Base-by-base conservation (phyloP, 2,329 filamentous ascomycete genomes). In the Phialophora tarda region DNA sequence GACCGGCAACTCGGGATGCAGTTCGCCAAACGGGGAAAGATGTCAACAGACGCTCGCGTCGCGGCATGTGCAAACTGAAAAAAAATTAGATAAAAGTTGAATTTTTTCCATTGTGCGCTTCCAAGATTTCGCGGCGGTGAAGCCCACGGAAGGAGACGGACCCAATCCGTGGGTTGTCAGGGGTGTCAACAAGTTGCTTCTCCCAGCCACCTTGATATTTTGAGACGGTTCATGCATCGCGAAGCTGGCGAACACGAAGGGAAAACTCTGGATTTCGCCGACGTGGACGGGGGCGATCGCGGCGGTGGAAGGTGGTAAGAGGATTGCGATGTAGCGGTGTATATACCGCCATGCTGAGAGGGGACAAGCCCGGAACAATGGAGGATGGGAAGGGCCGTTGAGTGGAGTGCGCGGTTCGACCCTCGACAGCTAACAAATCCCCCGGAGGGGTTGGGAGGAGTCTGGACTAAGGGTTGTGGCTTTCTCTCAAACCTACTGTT, bases 271-370 rank as follows among this genome's bases (percentile, higher is more conserved):
- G 44, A 10, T 26, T 38, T 53, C 17, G 48, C 17, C n/a, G 58
- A 41, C 10, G 61, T n/a, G 41, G 32, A 41, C 2, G 23, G 32
- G 28, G 34, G 54, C 62, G 44, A 44, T 26, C 34, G n/a, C 47
- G 48, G 24, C 34, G 14, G 14, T 41, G 32, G 32, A 34, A 28
- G 26, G 23, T 17, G 56, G 38, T 14, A 44, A n/a, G 26, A 6
- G 47, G 38, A 41, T 53, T 28, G 30, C 24, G 28, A 38, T 17
- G 54, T 53, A 54, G 58, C 65, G 65, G 65, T 68, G 60, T 64
- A 64, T 64, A 64, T 59, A 65, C 65, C 65, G 65, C 65, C 62
- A 68, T 55, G 51, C 34, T 41, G 5, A 41, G 38, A 14, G 2
- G 21, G 53, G 41, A n/a, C 17, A 54, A 47, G 50, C 24, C 32